phyloP scores from a whole-genome alignment of 768 basidiomycete species.

The Coprinopsis marcescibilis region DNA sequence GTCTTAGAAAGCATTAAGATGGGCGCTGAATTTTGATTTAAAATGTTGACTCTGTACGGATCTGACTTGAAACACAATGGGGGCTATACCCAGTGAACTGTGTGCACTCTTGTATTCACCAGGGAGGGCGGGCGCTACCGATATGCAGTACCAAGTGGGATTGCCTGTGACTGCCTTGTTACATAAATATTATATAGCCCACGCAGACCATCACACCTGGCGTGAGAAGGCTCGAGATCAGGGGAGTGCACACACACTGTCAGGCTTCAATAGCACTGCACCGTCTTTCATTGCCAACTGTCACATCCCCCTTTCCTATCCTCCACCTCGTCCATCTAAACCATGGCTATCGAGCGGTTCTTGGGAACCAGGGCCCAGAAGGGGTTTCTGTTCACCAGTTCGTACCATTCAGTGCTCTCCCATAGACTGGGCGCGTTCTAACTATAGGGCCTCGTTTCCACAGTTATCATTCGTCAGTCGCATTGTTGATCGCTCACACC shows the following conservation, averaged over 20 bases:
- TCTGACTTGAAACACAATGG: not conserved
- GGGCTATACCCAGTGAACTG: too few species aligned
- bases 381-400: constrained; percentile 68
- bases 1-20: constrained; percentile 40
- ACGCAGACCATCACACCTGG: too few species aligned
- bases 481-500: not conserved
- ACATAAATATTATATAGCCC: too few species aligned
- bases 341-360: constrained; percentile 68
- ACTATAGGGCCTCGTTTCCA: constrained; percentile 8
- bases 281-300: too few species aligned
- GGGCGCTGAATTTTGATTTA: constrained; percentile 42
- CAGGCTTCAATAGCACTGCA: too few species aligned
- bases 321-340: constrained; percentile 12
- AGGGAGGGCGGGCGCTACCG: too few species aligned
- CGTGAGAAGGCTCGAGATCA: too few species aligned
- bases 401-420: constrained; percentile 19
- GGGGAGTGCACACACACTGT: too few species aligned
- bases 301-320: constrained; percentile 11
- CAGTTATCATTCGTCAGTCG: constrained; percentile 50
- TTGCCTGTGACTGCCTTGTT: too few species aligned
- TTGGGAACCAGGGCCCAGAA: constrained; percentile 68
- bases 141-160: too few species aligned
- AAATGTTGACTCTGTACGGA: not conserved
- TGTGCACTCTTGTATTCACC: too few species aligned
- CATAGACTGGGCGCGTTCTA: constrained; percentile 4